phyloP scores from a whole-genome alignment of 768 basidiomycete species.

The Leccinum variicolor region DNA sequence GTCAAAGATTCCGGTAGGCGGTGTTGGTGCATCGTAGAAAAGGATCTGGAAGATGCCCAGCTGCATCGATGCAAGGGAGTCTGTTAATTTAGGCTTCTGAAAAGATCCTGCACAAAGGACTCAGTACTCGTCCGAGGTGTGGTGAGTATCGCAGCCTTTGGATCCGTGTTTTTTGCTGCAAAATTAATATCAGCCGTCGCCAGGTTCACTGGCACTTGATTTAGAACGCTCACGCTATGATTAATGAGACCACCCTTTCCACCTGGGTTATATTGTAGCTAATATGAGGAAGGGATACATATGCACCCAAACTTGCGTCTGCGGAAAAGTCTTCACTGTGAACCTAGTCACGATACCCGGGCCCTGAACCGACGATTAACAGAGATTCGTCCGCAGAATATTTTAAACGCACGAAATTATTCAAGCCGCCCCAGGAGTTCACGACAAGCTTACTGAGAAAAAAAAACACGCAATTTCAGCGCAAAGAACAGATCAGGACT shows the following conservation, averaged over 20 bases:
- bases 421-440: constrained; percentile 43
- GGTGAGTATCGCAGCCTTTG: constrained; percentile 36
- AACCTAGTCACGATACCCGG: constrained; percentile 62
- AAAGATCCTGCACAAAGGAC: too few relatives aligned
- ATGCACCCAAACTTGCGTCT: constrained; percentile 56
- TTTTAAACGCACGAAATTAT: constrained; percentile 47
- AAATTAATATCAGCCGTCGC: constrained; percentile 27
- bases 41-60: constrained; percentile 30
- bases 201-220: constrained; percentile 10
- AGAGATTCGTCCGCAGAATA: background rate
- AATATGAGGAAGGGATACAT: constrained; percentile 5
- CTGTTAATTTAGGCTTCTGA: background rate
- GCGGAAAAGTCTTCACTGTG: constrained; percentile 50
- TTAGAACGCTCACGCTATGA: constrained; percentile 11
- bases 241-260: constrained; percentile 48
- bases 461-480: constrained; percentile 32
- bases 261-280: background rate
- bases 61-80: background rate
- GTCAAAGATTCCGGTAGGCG: constrained; percentile 19
- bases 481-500: constrained; percentile 42
- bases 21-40: constrained; percentile 51
- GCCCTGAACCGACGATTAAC: constrained; percentile 28
- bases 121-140: constrained; percentile 16
- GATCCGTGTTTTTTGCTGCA: constrained; percentile 15
- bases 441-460: background rate